Base-by-base conservation (phyloP, 495 filamentous ascomycete genomes). In the Neurospora hispaniola region DNA sequence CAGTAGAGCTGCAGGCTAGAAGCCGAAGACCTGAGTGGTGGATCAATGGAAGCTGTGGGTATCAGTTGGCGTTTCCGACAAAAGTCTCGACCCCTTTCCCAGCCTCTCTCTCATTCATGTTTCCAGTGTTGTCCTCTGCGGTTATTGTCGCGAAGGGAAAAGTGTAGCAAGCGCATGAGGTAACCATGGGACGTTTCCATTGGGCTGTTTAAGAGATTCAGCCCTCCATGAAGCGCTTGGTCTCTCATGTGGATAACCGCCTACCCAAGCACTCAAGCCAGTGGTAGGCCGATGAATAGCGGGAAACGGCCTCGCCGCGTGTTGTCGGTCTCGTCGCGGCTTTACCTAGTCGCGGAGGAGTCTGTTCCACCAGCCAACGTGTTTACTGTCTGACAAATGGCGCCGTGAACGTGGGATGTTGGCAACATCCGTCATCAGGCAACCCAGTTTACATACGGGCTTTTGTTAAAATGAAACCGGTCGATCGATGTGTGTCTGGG, bases 1-100 rank as follows among this genome's bases (percentile, higher is more conserved):
- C 54, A 66, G 54, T 66, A 66, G 27, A 74, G 71, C 75, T 79
- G 78, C 78, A 70, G 73, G 75, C 73, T 74, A 77, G 72, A 68
- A 43, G 73, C 44, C 70, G 69, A 46, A 66, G 27, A 66, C 23
- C 5, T 66, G 54, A 66, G 71, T 62, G 59, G 76, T 73, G 69
- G 75, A 78, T 79, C 74, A 75, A 18, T 68, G 72, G 44, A 73
- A 75, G 35, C 41, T 71, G 27, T 31, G 41, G 59, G 42, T 38
- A 62, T 71, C 75, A 73, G 78, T 79, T 80, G 79, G 75, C 54
- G 54, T 69, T 66, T 18, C 70, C 71, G 42, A 72, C 43, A 40
- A 8, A 8, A 62, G 41, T 74, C n/a, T 41, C 62, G 27, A 59
- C n/a, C 43, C 42, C 35, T 68, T 70, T 74, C 78, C 78, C 78